Conservation (phyloP, 805 yeast genomes). For the Hagleromyces aurorensis region DNA sequence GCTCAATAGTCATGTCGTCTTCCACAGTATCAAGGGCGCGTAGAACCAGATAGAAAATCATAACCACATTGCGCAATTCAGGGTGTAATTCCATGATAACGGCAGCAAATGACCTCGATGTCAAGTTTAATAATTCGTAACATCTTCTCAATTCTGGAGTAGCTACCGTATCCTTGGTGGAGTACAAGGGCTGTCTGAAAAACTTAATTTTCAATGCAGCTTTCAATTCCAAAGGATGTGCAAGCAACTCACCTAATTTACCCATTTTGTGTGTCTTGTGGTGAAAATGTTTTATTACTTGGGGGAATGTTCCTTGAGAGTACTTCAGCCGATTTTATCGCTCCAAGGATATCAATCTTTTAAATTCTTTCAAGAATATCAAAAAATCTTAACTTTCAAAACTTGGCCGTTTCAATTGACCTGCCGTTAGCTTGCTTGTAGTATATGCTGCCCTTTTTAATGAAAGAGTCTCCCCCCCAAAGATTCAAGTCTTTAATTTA, state of each 20-base stretch:
- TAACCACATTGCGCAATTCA: slow-evolving; percentile 70
- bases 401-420: too few relatives aligned
- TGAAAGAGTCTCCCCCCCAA: too few relatives aligned
- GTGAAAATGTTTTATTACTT: too few relatives aligned
- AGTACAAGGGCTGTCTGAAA: slow-evolving; percentile 48
- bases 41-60: slow-evolving; percentile 76
- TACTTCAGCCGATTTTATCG: too few relatives aligned
- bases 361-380: too few relatives aligned
- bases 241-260: slow-evolving; percentile 47
- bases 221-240: slow-evolving; percentile 65
- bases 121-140: slow-evolving; percentile 52
- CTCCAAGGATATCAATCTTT: too few relatives aligned
- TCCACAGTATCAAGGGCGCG: slow-evolving; percentile 94
- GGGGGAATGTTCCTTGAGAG: too few relatives aligned
- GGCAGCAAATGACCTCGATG: slow-evolving; percentile 91
- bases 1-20: slow-evolving; percentile 86
- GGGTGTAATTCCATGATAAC: slow-evolving; percentile 90
- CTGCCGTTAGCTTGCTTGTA: too few relatives aligned
- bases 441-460: too few relatives aligned
- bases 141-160: slow-evolving; percentile 49
- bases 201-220: slow-evolving; percentile 56
- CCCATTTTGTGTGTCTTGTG: slow-evolving; percentile 42
- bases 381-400: too few relatives aligned
- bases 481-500: too few relatives aligned
- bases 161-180: slow-evolving; percentile 37